Evolutionary conservation across 148 eudicot species (phyloP), one percentile per base, ranked within the genome.

Genomic region (Chenopodium quinoa): DNA sequence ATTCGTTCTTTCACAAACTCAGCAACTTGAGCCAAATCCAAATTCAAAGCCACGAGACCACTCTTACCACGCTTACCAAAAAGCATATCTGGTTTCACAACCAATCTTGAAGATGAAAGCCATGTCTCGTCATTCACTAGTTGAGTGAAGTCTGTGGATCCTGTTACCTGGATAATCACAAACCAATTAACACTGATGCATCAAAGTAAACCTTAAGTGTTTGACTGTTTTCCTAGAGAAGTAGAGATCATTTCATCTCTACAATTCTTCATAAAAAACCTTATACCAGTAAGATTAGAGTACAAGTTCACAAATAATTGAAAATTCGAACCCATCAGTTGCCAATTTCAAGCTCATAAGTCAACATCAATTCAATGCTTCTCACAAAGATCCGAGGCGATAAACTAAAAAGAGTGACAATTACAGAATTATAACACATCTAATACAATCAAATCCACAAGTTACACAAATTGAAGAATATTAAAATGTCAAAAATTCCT

Each of bases 41-140:
- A 81, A 87, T 93, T 93, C 78, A 93, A 84, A 23, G 90, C 97
- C 9, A 91, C 97, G 58, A 93, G 86, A 25, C 94, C 94, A 84
- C 94, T 91, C 92, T 93, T 93, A 66, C 94, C 97, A 82, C 97
- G 97, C 86, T 93, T 93, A 12, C 97, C 97, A 67, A 93, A 93
- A 84, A 93, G 85, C 97, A 93, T 93, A 79, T 93, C 94, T 20
- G 97, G 94, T 78, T 93, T 91, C 17, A 93, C 94, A 83, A 93
- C 97, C 82, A 93, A 87, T 79, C 81, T 93, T 63, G 89, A 82
- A 17, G 97, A 93, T 48, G 94, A 93, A 25, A 93, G 77, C 97
- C 97, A 93, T 79, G 94, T 88, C 70, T 91, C 92, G 66, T 85
- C 84, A 65, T 93, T 87, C 14, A 89, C 87, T 73, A 93, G 78